A percentile compares a stretch with the other conserved stretches of the same genome.
phyloP scores from a whole-genome alignment of 768 basidiomycete genomes.

The Artomyces pyxidatus region DNA sequence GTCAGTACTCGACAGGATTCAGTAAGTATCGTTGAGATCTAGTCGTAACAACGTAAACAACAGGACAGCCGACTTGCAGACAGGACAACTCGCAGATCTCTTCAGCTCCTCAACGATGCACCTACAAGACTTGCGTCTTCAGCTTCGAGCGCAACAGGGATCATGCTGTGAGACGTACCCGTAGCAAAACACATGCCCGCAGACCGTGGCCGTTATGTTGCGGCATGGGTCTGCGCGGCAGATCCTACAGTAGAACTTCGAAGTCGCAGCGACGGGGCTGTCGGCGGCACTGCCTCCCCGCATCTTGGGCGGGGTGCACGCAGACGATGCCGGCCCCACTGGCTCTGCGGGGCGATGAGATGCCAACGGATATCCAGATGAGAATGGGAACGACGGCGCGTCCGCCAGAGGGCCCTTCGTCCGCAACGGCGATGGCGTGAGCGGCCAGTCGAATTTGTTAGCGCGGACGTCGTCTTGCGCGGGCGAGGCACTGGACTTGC shows the following conservation, averaged over 20 bases:
- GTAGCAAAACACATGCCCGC: conserved; percentile 15
- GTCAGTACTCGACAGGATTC: no score
- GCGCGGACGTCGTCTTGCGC: no score
- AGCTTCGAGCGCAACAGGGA: neutral
- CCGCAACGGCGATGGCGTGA: neutral
- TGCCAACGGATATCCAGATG: no score
- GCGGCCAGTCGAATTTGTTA: neutral
- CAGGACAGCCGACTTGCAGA: conserved; percentile 12
- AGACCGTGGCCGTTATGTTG: conserved; percentile 12
- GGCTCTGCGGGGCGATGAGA: conserved; percentile 3
- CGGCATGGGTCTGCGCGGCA: conserved; percentile 12
- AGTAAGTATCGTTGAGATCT: conserved; percentile 8
- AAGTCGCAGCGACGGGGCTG: no score
- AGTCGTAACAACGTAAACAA: conserved; percentile 16
- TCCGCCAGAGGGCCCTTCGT: neutral
- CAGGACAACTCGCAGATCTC: conserved; percentile 14
- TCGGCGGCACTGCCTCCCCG: neutral
- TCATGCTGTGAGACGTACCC: neutral
- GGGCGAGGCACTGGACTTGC: no score
- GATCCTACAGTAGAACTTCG: conserved; percentile 12
- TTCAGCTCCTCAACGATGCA: conserved; percentile 14
- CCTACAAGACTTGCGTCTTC: neutral
- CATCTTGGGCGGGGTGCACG: conserved; percentile 5
- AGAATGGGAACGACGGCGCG: neutral
- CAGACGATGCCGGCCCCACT: conserved; percentile 2